Evolutionary conservation across 257 asterid species (phyloP).

Genomic region (Solanum rostratum): DNA sequence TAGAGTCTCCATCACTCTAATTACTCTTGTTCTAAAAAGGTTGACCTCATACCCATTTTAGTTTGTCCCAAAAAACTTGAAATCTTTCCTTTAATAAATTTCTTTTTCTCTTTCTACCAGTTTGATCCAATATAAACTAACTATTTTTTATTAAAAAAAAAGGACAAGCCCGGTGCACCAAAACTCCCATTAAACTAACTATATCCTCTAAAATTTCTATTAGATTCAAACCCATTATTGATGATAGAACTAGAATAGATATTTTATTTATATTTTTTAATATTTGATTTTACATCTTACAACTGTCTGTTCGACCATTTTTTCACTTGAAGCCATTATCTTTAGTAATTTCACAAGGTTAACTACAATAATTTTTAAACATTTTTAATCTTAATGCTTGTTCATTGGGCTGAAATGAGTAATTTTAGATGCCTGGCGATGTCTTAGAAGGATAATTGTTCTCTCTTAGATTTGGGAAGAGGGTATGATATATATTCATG

Average conservation of each 20-base stretch:
- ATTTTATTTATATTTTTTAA: not conserved
- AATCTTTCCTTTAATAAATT: not conserved
- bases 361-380: not conserved
- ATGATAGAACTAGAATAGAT: too few species aligned
- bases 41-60: not conserved
- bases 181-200: too few species aligned
- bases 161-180: too few species aligned
- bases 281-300: not conserved
- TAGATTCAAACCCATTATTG: too few species aligned
- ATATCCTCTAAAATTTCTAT: not conserved
- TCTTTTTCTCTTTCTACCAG: not conserved
- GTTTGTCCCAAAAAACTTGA: not conserved
- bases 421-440: not conserved
- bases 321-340: not conserved
- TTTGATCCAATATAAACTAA: not conserved
- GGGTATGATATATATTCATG: not conserved
- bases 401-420: not conserved
- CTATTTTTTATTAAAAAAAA: too few species aligned
- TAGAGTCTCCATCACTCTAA: not conserved
- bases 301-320: not conserved
- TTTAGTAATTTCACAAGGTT: not conserved
- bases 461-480: not conserved
- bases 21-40: not conserved
- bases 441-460: not conserved
- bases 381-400: not conserved